phyloP scores from a whole-genome alignment of 164 flowering plant genomes.

The Malania oleifera region DNA sequence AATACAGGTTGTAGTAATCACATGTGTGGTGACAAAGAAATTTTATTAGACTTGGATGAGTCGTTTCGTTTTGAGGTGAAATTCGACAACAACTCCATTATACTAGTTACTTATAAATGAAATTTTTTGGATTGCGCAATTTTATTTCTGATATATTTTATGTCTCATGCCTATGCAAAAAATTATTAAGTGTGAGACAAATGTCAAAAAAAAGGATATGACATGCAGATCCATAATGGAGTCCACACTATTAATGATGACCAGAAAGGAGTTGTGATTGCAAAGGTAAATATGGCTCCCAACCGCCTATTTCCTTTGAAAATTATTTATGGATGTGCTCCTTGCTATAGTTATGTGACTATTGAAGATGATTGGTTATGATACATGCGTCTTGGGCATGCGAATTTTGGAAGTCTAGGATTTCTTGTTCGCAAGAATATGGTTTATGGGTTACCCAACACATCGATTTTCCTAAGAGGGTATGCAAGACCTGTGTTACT shows the following conservation, averaged over 20 bases:
- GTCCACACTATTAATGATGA: not conserved
- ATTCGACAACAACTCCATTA: not conserved
- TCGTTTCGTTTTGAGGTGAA: not conserved
- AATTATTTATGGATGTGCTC: not conserved
- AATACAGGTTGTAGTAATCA: too few species aligned
- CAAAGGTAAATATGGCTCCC: not conserved
- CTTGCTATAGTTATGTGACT: not conserved
- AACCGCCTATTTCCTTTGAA: not conserved
- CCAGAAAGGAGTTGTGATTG: not conserved
- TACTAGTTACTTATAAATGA: not conserved
- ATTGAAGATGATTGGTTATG: slow-evolving; percentile 5
- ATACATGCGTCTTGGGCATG: too few species aligned
- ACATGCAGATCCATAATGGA: not conserved
- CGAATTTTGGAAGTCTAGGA: too few species aligned
- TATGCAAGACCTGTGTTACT: too few species aligned
- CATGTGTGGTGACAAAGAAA: not conserved
- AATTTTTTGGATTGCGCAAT: not conserved
- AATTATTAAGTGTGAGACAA: slow-evolving; percentile 2
- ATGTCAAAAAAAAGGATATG: too few species aligned
- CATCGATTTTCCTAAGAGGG: too few species aligned
- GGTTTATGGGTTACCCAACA: too few species aligned
- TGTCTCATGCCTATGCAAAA: not conserved
- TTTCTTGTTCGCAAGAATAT: too few species aligned
- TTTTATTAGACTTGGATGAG: not conserved
- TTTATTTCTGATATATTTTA: slow-evolving; percentile 2